Evolutionary conservation across 192 early-diverging fungal genomes (phyloP).

Genomic region (Coemansia sp.): DNA sequence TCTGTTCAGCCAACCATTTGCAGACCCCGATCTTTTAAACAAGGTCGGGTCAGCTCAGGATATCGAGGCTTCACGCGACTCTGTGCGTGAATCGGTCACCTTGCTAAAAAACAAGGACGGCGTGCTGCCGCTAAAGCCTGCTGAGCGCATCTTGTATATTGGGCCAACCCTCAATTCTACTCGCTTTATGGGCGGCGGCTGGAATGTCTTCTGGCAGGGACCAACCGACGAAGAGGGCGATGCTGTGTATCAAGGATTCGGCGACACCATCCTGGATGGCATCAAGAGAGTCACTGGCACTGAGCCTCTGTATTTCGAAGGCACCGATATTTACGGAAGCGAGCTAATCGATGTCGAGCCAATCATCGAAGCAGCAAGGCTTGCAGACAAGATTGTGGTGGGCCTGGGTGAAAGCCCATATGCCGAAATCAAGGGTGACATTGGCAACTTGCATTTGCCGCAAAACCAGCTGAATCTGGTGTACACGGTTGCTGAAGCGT

Average conservation of each 20-base stretch:
- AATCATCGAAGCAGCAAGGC: constrained; percentile 19
- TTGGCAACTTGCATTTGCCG: constrained; percentile 19
- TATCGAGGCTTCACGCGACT: constrained; percentile 42
- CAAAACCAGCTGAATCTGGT: constrained; percentile 42
- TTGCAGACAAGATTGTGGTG: constrained; percentile 48
- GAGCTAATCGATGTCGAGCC: constrained; percentile 4
- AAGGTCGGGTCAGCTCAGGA: constrained; percentile 56
- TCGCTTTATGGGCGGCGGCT: constrained; percentile 55
- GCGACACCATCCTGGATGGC: constrained; percentile 22
- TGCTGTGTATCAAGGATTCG: constrained; percentile 25
- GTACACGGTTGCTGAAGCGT: constrained; percentile 10
- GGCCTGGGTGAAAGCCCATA: constrained; percentile 32
- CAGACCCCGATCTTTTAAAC: constrained; percentile 14
- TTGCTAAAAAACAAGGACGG: constrained; percentile 57
- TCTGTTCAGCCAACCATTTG: constrained; percentile 54
- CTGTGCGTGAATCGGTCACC: constrained; percentile 60
- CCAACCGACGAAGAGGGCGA: constrained; percentile 12
- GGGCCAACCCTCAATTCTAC: constrained; percentile 62
- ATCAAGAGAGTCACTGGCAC: constrained; percentile 12
- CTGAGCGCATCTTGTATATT: constrained; percentile 56
- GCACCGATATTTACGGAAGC: constrained; percentile 18
- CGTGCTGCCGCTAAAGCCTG: constrained; percentile 52
- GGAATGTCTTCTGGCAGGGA: constrained; percentile 59
- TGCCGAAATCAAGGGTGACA: constrained; percentile 8
- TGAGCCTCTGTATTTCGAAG: constrained; percentile 14